Evolutionary conservation across 805 yeast genomes (phyloP), one percentile per base, ranked within the genome.

Genomic region (Saturnispora halmiae): DNA sequence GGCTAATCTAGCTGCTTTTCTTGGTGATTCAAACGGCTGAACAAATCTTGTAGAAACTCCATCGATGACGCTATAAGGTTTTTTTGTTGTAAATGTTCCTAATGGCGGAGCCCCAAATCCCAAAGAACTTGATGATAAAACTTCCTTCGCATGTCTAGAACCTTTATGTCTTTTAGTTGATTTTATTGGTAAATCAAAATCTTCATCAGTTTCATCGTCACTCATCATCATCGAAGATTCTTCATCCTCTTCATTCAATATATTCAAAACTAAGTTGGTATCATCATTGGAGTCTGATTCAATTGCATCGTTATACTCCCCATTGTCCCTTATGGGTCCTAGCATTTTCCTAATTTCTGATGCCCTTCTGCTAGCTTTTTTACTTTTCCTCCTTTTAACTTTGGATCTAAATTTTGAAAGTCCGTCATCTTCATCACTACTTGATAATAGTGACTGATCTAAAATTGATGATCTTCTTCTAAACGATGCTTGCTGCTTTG

Each of bases 121-220:
- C 19, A 84, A 82, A 5, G 82, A 78, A 38, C 87, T 81, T 1
- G 94, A 80, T 4, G 94, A 80, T n/a, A 90, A 73, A 5, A 90
- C 85, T 59, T 90, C 97, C 48, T 90, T 87, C n/a, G 79, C 81
- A n/a, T 85, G 80, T 50, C 85, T 82, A 9, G 82, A 72, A 2
- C 94, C 94, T 30, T 75, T 70, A 13, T 40, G 43, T 42, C 69
- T 75, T 33, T 72, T 65, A 14, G 75, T 67, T 3, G 82, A 67
- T 5, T 81, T 76, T 3, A 77, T 77, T 4, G 96, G 96, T 33
- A 90, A 61, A 14, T 79, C 70, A n/a, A 75, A 72, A 55, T 90
- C 97, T 47, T 86, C 96, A 59, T 90, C 98, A 0, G 98, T 92
- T 13, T 94, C 84, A 51, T 88, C 96, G 32, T 92, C 95, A 49